Conservation (phyloP, 371 early-diverging fungal species). For the Mortierella sp. region DNA sequence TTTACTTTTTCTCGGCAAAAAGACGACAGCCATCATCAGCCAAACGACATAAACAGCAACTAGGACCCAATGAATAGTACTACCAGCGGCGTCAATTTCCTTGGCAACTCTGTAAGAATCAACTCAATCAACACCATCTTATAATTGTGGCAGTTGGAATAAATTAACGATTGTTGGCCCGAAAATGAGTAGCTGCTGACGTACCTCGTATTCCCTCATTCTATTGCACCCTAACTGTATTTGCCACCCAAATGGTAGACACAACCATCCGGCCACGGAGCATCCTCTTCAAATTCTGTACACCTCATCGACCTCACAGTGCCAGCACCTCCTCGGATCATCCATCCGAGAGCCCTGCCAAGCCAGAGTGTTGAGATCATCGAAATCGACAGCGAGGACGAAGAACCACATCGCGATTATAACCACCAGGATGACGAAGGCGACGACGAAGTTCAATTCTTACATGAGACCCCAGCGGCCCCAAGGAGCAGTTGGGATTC, state of each 20-base stretch:
- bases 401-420: background rate
- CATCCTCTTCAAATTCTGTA: constrained; percentile 62
- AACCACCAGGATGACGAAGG: background rate
- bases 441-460: constrained; percentile 40
- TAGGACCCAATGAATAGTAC: too few relatives aligned
- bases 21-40: too few relatives aligned
- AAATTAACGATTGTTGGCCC: background rate
- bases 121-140: background rate
- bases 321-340: constrained; percentile 17
- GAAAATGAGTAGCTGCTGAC: background rate
- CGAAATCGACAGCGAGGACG: constrained; percentile 38
- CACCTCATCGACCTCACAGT: constrained; percentile 58
- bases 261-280: background rate
- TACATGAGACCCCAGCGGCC: constrained; percentile 24
- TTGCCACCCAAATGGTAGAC: background rate
- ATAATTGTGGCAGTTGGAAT: background rate
- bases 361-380: constrained; percentile 37
- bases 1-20: too few relatives aligned
- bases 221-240: background rate
- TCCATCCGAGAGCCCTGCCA: constrained; percentile 26
- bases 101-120: too few relatives aligned
- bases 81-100: too few relatives aligned
- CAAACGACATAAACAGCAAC: too few relatives aligned
- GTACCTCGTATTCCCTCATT: background rate
- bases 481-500: background rate